phyloP scores from a whole-genome alignment of 2,329 filamentous ascomycete genomes.

The Colletotrichum tamarilloi region DNA sequence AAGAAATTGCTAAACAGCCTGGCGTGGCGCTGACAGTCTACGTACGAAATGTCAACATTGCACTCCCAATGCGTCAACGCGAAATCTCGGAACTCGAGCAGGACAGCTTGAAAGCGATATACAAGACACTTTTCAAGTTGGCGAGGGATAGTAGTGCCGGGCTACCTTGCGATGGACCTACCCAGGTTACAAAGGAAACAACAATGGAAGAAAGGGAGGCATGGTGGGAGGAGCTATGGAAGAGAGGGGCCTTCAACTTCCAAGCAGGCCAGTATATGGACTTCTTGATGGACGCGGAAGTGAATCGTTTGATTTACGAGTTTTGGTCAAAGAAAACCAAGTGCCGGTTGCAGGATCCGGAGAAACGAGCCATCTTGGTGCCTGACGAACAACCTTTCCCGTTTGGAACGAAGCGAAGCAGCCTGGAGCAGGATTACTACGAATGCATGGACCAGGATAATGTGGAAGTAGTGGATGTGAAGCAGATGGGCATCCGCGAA shows the following conservation, averaged over 20 bases:
- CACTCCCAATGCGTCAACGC: conserved; percentile 67
- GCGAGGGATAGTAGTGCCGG: conserved; percentile 60
- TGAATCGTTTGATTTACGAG: conserved; percentile 57
- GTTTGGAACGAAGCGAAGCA: conserved; percentile 58
- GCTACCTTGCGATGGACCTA: conserved; percentile 60
- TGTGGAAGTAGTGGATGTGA: conserved; percentile 57
- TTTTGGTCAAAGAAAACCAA: conserved; percentile 60
- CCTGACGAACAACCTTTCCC: conserved; percentile 56
- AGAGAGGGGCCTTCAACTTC: conserved; percentile 57
- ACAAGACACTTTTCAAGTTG: conserved; percentile 54
- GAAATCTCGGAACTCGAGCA: conserved; percentile 57
- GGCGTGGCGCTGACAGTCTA: conserved; percentile 56
- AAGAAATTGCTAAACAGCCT: conserved; percentile 46
- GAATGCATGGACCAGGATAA: conserved; percentile 58
- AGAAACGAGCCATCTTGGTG: conserved; percentile 56
- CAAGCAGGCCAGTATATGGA: conserved; percentile 60
- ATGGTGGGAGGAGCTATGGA: conserved; percentile 56
- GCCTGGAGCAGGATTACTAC: conserved; percentile 60
- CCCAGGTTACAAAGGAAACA: conserved; percentile 54
- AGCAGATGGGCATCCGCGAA: conserved; percentile 52
- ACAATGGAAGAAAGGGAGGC: conserved; percentile 54
- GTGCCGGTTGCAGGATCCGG: conserved; percentile 55
- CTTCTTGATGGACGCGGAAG: conserved; percentile 50
- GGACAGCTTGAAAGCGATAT: conserved; percentile 48
- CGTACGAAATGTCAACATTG: conserved; percentile 68